Evolutionary conservation across 495 filamentous ascomycete genomes (phyloP), one percentile per base, ranked within the genome.

Genomic region (Xylaria flabelliformis): DNA sequence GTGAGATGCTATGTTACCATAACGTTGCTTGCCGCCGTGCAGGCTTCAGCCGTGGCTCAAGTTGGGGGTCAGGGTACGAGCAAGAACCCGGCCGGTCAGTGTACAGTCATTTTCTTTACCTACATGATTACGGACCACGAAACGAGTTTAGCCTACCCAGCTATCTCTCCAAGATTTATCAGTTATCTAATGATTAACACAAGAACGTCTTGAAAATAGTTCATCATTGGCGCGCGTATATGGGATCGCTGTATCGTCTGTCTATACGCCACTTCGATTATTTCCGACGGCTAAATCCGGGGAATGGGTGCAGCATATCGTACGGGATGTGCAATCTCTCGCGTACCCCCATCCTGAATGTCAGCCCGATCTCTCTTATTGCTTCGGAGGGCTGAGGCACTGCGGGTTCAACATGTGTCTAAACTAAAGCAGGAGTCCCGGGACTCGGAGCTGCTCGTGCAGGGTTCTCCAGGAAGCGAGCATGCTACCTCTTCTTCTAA

Each of bases 231-330:
- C 24, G 64, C 29, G 3, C 26, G 26, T 24, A 0, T 24, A 53
- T 67, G 17, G n/a, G 64, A 26, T 44, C 65, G 65, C 36, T 67
- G 53, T 32, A 17, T 3, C 4, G 53, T 32, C 10, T 56, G 53
- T 56, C 26, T 41, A 44, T 29, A 26, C 58, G 58, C 42, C 55
- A 70, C 39, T 44, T 51, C 55, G 67, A 62, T 64, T 70, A 70
- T 70, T 64, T 58, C 68, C 68, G 58, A 70, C 58, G 68, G 58
- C 68, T 70, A 70, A 70, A 70, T 70, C 68, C 58, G 68, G 58
- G 17, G 46, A 15, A 42, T 42, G 13, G 26, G 56, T 21, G 21
- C 10, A 62, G n/a, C 19, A 24, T 21, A 50, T 66, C 17, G 46
- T 53, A 46, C 34, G 50, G 65, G 50, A 67, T 55, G 50, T 0